phyloP scores from a whole-genome alignment of 1,139 yeast species.

The Geotrichum cucujoidarum region DNA sequence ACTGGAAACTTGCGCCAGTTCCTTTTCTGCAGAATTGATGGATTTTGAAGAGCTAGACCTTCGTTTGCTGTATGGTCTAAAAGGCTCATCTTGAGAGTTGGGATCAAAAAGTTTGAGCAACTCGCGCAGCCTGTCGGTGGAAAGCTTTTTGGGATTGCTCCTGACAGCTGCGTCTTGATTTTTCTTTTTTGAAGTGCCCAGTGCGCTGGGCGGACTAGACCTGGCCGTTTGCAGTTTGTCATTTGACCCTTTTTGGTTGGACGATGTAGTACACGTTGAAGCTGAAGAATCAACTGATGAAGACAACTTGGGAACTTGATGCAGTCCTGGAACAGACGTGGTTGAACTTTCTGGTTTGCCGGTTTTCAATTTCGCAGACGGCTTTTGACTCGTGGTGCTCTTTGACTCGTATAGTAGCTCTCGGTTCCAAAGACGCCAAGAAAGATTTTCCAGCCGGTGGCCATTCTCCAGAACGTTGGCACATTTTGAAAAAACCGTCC shows the following conservation, averaged over 20 bases:
- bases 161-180: neutral
- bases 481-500: conserved; percentile 54
- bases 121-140: conserved; percentile 6
- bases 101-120: conserved; percentile 10
- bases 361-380: too few species aligned
- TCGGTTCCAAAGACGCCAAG: conserved; percentile 56
- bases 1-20: too few species aligned
- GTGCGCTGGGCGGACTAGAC: neutral
- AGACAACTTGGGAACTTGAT: conserved; percentile 22
- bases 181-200: neutral
- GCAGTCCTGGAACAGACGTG: conserved; percentile 9
- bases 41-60: too few species aligned
- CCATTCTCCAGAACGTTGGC: conserved; percentile 50
- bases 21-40: too few species aligned
- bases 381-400: too few species aligned
- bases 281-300: conserved; percentile 21
- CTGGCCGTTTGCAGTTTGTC: conserved; percentile 8
- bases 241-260: conserved; percentile 11
- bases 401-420: conserved; percentile 34
- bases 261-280: conserved; percentile 16
- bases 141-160: conserved; percentile 1
- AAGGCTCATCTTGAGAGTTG: conserved; percentile 4
- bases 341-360: neutral
- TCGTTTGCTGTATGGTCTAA: too few species aligned
- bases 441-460: conserved; percentile 50